Evolutionary conservation across 495 filamentous ascomycete species (phyloP), one percentile per base, ranked within the genome.

Genomic region (Neurospora sp.): DNA sequence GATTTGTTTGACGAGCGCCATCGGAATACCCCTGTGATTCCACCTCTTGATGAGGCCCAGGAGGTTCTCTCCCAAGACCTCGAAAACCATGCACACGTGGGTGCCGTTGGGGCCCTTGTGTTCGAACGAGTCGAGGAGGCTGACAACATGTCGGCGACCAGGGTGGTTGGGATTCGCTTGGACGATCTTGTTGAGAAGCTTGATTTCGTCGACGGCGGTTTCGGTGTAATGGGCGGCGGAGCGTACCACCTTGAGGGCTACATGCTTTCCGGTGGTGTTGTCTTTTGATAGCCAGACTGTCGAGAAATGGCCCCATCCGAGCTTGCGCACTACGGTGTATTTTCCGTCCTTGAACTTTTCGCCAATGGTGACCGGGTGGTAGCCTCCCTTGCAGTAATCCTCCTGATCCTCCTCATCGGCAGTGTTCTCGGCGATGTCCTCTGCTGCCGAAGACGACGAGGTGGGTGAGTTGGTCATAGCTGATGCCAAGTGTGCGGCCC

Each of bases 71-170:
- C 96, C 96, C 68, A 99, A 83, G 14, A 99, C 96, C 81, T 99
- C 96, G 76, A 99, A 99, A 6, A 99, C 96, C 95, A 99, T 99
- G 85, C 96, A 99, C 69, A 98, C 94, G 78, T 99, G 96, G 39
- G 93, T 89, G 45, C 96, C 96, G 81, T 99, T 95, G 16, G 95
- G 96, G 6, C 96, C 96, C 82, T 96, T 97, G 82, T 98, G 96
- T 76, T 97, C 96, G 79, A 99, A 99, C 4, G 93, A 97, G 81
- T 99, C 96, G 72, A 98, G 85, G 22, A 99, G 86, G 80, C 94
- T 97, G 75, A 99, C 96, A 70, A 98, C 95, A 78, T 98, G 94
- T 77, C 91, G 91, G 75, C 94, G 90, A 74, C 96, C 96, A 8
- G 96, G 96, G 80, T 99, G 96, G 69, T 92, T 88, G 3, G 92